Evolutionary conservation across 108 stramenopile genomes (phyloP), one percentile per base, ranked within the genome.

Genomic region (Skeletonema tropicum): DNA sequence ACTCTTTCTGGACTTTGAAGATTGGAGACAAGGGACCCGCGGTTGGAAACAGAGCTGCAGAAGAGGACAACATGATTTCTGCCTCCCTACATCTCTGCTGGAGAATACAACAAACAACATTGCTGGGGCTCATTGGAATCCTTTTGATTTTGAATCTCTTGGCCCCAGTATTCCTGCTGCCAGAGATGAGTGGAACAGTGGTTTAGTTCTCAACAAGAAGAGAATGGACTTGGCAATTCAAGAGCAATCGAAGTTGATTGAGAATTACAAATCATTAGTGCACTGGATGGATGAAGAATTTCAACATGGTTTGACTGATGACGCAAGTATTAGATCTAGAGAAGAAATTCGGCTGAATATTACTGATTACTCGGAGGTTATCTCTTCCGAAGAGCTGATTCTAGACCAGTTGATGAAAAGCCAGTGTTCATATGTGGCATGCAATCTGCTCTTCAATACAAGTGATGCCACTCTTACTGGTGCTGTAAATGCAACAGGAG

Each of bases 361-460:
- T n/a, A 71, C 59, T 6, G 64, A 87, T 61, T 85, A 72, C 55
- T 57, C 66, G 36, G 62, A 64, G 14, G 60, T 45, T 13, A 48
- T 83, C 41, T 26, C 45, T 39, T 33, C 58, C 3, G 79, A 83
- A 59, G 57, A 55, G 33, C 38, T 32, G 17, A 62, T 73, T 17
- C 63, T 83, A 12, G 32, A 23, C 42, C 38, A 48, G 26, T 74
- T 90, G 11, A 9, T 19, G 3, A 46, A 84, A 57, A 85, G 86
- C 61, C 86, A 87, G 78, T 90, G 89, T 59, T 55, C 57, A 11
- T 57, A 60, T 11, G 71, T 61, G 5, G 49, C 74, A 23, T 93
- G 92, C 70, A 65, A 58, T 32, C 79, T 93, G 23, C 17, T 88
- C 6, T 91, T 93, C 87, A 93, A 93, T 85, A 93, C 92, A 4